These are phyloP conservation scores for Candida neerlandica DNA, from an alignment of 1,139 yeast species.

Conservation along the genomic window DNA sequence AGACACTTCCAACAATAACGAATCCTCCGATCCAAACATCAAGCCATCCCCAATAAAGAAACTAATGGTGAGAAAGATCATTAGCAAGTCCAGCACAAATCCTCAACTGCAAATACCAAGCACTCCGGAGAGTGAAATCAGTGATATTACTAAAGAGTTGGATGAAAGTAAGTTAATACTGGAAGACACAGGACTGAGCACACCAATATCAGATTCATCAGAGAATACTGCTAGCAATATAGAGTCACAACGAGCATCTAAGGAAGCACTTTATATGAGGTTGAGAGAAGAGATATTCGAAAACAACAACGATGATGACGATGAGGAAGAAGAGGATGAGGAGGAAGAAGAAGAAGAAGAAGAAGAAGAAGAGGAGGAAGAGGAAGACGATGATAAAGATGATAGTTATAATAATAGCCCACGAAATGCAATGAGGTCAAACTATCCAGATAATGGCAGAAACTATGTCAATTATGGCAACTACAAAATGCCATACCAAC, in stretches of 20 bases:
- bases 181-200: conserved; percentile 12
- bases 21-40: background rate
- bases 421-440: background rate
- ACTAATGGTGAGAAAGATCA: conserved; percentile 22
- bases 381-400: conserved; percentile 6
- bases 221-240: conserved; percentile 16
- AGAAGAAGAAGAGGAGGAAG: conserved; percentile 11
- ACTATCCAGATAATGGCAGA: background rate
- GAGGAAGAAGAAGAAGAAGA: conserved; percentile 24
- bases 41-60: conserved; percentile 15
- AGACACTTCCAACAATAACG: conserved; percentile 5
- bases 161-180: conserved; percentile 8
- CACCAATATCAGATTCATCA: conserved; percentile 11
- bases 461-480: conserved; percentile 1
- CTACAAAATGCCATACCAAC: conserved; percentile 8
- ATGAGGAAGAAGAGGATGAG: conserved; percentile 28
- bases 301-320: conserved; percentile 28
- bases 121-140: conserved; percentile 9
- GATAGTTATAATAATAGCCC: conserved; percentile 1
- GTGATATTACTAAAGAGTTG: conserved; percentile 8
- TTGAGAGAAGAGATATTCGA: conserved; percentile 49
- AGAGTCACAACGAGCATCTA: conserved; percentile 28
- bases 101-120: conserved; percentile 1
- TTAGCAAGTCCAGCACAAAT: conserved; percentile 4
- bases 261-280: conserved; percentile 45